phyloP scores from a whole-genome alignment of 192 early-diverging fungal species.

The Mortierella claussenii region DNA sequence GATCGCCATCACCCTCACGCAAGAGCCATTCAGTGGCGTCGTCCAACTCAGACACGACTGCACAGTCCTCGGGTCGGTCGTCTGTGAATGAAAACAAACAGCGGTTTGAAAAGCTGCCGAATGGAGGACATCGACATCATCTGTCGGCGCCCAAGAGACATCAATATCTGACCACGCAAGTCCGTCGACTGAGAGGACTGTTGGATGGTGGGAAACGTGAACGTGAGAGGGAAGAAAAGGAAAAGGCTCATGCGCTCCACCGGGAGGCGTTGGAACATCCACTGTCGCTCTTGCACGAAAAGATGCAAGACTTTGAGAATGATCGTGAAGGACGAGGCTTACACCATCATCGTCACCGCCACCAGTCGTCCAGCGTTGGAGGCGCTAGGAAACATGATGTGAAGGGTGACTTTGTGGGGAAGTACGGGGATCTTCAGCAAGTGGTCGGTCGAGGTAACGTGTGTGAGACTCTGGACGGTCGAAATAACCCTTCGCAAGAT shows the following conservation, averaged over 20 bases:
- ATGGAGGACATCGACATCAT: constrained; percentile 35
- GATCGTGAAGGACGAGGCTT: constrained; percentile 2
- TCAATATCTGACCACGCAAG: constrained; percentile 25
- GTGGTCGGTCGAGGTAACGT: constrained; percentile 50
- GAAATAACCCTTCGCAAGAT: background rate
- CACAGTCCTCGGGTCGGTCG: constrained; percentile 7
- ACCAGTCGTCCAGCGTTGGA: background rate
- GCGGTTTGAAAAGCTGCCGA: constrained; percentile 33
- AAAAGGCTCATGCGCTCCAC: background rate
- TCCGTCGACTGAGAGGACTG: constrained; percentile 20
- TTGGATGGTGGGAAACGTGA: constrained; percentile 32
- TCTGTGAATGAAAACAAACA: constrained; percentile 13
- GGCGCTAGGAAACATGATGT: constrained; percentile 19
- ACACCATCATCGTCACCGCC: background rate
- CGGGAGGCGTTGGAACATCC: constrained; percentile 31
- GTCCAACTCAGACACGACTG: constrained; percentile 11
- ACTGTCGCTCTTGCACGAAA: constrained; percentile 32
- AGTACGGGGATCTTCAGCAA: constrained; percentile 37
- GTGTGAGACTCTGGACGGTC: background rate
- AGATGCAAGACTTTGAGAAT: constrained; percentile 25
- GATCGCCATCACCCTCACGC: background rate
- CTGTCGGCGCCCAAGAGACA: constrained; percentile 40
- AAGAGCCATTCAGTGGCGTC: constrained; percentile 2
- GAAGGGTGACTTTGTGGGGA: constrained; percentile 26
- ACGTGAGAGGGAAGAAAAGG: background rate